Percentiles rank a stretch among this genome's conserved stretches.
phyloP scores from a whole-genome alignment of 306 rosid species.

The Cajanus cajan region DNA sequence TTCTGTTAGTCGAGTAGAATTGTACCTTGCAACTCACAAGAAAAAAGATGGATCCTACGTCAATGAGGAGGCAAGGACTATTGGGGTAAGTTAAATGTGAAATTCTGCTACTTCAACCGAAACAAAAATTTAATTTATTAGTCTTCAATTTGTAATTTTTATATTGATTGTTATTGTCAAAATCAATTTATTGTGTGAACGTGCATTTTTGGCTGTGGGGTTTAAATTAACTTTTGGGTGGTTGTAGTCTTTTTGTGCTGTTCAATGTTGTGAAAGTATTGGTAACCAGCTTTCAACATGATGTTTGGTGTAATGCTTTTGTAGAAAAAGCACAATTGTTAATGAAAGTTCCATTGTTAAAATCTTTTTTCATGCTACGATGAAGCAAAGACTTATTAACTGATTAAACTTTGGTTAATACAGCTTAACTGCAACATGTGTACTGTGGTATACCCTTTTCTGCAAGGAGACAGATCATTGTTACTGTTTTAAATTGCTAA shows the following conservation, averaged over 20 bases:
- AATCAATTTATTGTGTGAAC: neutral
- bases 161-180: neutral
- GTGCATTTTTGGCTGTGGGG: neutral
- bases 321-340: neutral
- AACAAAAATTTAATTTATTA: neutral
- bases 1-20: neutral
- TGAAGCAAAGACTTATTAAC: neutral
- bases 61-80: neutral
- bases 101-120: neutral
- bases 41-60: slow-evolving; percentile 6
- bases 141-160: neutral
- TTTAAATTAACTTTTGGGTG: neutral
- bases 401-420: neutral
- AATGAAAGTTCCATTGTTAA: neutral
- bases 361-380: neutral
- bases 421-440: neutral
- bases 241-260: neutral
- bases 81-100: neutral
- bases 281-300: neutral
- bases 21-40: neutral
- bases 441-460: neutral
- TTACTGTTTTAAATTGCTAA: neutral
- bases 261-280: neutral
- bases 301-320: neutral
- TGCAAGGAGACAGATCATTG: neutral